Evolutionary conservation across 345 rosid genomes (phyloP), one percentile per base, ranked within the genome.

Genomic region (Camelina neglecta): DNA sequence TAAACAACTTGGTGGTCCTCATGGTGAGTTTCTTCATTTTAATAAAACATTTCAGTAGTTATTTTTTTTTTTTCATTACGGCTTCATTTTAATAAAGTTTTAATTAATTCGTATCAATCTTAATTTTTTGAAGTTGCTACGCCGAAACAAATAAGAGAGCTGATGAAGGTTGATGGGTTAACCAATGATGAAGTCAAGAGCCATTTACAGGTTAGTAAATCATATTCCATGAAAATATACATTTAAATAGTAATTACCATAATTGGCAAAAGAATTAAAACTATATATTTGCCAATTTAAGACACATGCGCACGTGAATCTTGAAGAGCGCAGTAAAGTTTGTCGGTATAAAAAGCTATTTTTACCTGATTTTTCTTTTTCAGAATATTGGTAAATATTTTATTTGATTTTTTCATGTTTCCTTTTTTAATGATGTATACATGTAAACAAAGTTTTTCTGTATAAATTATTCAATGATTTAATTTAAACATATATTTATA

Each of bases 131-230:
- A 81, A 93, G 98, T 77, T 61, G 94, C 97, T 12, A 93, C 98
- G 2, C 97, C 98, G 0, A 93, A 93, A 82, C 97, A 91, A 73
- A 93, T 94, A 21, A 87, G 95, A 77, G 97, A 92, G 83, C 74
- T 87, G 47, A 92, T 94, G 98, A 87, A 90, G 80, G 89, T 91
- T 65, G 98, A 90, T 58, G 97, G 95, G n/a, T 88, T 93, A 15
- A 87, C 96, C 7, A 93, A 93, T 10, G 98, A 90, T 81, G 98
- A 93, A 90, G 97, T 94, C 29, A 94, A 94, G 79, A 94, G 98
- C 81, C 98, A 94, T 88, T 84, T 94, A 73, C 98, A 91, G 98
- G 98, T 93, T 47, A 6, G 74, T 42, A 42, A 53, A 60, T 26
- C 31, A 12, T n/a, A 39, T 21, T 8, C 6, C 13, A 3, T 13